Conservation (phyloP, 345 rosid genomes). For the Gossypium stocksii region DNA sequence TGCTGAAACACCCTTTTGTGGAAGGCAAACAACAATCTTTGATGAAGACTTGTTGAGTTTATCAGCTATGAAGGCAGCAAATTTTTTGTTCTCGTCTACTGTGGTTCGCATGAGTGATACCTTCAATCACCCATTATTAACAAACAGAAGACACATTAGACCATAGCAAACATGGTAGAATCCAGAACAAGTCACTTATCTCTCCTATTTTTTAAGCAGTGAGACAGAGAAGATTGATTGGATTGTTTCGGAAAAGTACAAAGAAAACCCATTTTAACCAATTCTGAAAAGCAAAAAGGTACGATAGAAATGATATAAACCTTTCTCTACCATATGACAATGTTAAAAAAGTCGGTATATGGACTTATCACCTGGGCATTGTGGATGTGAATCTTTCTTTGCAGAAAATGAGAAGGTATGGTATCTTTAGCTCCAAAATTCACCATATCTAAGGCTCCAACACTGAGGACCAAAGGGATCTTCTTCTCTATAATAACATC, state of each 20-base stretch:
- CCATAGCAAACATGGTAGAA: background rate
- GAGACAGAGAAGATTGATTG: background rate
- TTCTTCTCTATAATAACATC: slow-evolving; percentile 67
- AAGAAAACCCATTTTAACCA: background rate
- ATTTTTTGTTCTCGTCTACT: slow-evolving; percentile 62
- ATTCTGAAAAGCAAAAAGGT: background rate
- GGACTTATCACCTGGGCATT: slow-evolving; percentile 60
- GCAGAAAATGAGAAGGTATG: slow-evolving; percentile 60
- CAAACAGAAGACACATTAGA: slow-evolving; percentile 3
- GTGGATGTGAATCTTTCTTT: slow-evolving; percentile 71
- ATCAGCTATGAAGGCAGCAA: slow-evolving; percentile 74
- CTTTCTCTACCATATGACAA: slow-evolving; percentile 9
- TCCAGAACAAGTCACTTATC: background rate
- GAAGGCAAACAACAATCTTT: slow-evolving; percentile 62
- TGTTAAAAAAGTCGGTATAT: background rate
- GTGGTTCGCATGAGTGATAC: slow-evolving; percentile 83
- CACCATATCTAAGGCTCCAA: slow-evolving; percentile 94
- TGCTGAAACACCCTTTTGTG: slow-evolving; percentile 77
- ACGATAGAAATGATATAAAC: background rate
- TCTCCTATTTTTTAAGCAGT: background rate
- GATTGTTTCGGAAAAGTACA: background rate
- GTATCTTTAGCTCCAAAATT: slow-evolving; percentile 79
- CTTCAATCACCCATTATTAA: slow-evolving; percentile 35
- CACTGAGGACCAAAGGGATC: slow-evolving; percentile 80
- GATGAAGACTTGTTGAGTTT: slow-evolving; percentile 71